Conservation (phyloP, 2,329 filamentous ascomycete species). For the Remersonia thermophila region DNA sequence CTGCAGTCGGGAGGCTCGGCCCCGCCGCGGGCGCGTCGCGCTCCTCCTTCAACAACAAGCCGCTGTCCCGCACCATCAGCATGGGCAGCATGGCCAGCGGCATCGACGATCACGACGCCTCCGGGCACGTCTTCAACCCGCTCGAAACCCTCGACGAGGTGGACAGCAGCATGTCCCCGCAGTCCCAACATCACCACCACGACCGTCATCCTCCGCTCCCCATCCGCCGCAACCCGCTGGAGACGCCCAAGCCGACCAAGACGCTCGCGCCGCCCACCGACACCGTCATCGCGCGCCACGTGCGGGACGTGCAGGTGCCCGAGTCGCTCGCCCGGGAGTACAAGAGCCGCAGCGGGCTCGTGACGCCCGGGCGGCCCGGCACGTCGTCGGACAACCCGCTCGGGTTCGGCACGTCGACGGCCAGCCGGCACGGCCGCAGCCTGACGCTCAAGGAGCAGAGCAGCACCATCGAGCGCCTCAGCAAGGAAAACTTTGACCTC, state of each 20-base stretch:
- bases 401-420: constrained; percentile 33
- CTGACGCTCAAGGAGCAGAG: constrained; percentile 95
- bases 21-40: constrained; percentile 40
- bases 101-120: constrained; percentile 43
- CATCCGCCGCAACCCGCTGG: constrained; percentile 39
- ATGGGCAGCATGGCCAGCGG: constrained; percentile 83
- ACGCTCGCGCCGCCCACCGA: constrained; percentile 61
- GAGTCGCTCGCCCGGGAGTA: constrained; percentile 81
- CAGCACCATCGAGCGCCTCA: constrained; percentile 88
- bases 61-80: constrained; percentile 65
- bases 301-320: constrained; percentile 81
- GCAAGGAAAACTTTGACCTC: constrained; percentile 95
- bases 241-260: constrained; percentile 56
- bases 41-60: constrained; percentile 34
- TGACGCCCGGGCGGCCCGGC: constrained; percentile 43
- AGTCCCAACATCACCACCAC: constrained; percentile 19
- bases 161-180: constrained; percentile 27
- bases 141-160: constrained; percentile 39
- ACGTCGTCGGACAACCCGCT: constrained; percentile 41
- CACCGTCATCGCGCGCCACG: constrained; percentile 76
- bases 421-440: constrained; percentile 42
- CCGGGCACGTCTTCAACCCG: constrained; percentile 34
- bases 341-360: constrained; percentile 56
- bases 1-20: constrained; percentile 69
- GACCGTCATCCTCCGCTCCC: too few relatives aligned